Base-by-base conservation (phyloP, 2,329 filamentous ascomycete species). In the Fusarium sp. region DNA sequence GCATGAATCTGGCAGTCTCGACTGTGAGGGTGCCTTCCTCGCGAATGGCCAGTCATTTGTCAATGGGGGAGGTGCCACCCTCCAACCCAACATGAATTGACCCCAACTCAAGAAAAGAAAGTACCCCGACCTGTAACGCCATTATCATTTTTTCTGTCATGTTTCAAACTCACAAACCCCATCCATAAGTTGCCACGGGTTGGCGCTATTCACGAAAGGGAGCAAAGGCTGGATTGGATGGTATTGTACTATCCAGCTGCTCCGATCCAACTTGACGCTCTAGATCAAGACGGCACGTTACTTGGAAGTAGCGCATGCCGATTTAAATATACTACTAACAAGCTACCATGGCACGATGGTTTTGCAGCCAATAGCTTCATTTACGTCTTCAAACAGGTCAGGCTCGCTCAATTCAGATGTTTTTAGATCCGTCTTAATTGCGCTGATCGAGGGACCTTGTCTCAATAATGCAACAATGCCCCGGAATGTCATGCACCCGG, bases 401-500 rank as follows among this genome's bases (percentile, higher is more conserved):
- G 37, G 19, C 12, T 42, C 49, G 25, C 44, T 42, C 23, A 25
- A n/a, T 50, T 30, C 7, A 31, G 19, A n/a, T 50, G 26, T 10
- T 26, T 11, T 11, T 37, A 26, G 14, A 21, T 41, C 42, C 49
- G 21, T 34, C 30, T 37, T 31, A 39, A 26, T 52, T 52, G 16
- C 16, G 10, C 23, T 19, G 23, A 45, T 21, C 44, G 60, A 59
- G 62, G 46, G 45, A 31, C 66, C 64, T 53, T 61, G 63, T 58
- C 55, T 66, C 42, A 53, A 63, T n/a, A 55, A 59, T 59, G 46
- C 52, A 56, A 59, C 25, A 55, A 59, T 59, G 46, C 52, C 62
- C 56, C 67, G 63, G 67, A 57, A 65, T 59, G 58, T 46, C 62
- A 63, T 71, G 69, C 37, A 64, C 50, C 62, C 31, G 62, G 49